Base-by-base conservation (phyloP, 2,329 filamentous ascomycete genomes). In the Plenodomus lindquistii region DNA sequence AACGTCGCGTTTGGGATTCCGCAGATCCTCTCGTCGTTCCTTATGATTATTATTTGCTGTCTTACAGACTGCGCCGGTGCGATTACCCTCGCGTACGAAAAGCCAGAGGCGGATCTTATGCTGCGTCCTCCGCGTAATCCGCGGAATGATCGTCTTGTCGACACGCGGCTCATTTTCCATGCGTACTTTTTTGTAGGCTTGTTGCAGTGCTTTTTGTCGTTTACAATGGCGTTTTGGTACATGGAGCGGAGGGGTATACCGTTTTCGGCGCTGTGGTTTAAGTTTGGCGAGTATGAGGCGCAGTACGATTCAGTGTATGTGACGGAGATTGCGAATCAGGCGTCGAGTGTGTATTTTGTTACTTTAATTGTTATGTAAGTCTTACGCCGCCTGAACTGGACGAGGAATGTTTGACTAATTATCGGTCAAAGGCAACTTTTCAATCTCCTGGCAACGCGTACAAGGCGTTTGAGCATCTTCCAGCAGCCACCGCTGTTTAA, bases 311-410 rank as follows among this genome's bases (percentile, higher is more conserved):
- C 53, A 1, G 60, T 61, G 15, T 63, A 57, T 24, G 53, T 71
- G 22, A 74, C 72, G 0, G 69, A 75, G 21, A 78, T 82, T 53
- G 73, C 87, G 19, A 86, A 85, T 54, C 78, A 81, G 51, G 87
- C 86, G 0, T 86, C 82, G 31, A 88, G 85, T 15, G 85, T 93
- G 50, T 92, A 92, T 71, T 92, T 92, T 60, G 82, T 91, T 57
- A 92, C 86, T 50, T 75, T 93, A 18, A 88, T 93, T 2, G 85
- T 92, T 40, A 90, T 92, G 87, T 82, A 75, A 69, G 79, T 67
- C 39, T 37, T 1, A 9, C 11, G n/a, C 7, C 8, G 15, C 15
- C 6, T 31, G 27, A 8, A 27, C 17, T 19, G 5, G 7, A 4
- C n/a, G 7, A 4, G 21, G 22, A 13, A 17, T 31, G 4, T 15